Evolutionary conservation across 345 rosid species (phyloP), one percentile per base, ranked within the genome.

Genomic region (Lumnitzera racemosa): DNA sequence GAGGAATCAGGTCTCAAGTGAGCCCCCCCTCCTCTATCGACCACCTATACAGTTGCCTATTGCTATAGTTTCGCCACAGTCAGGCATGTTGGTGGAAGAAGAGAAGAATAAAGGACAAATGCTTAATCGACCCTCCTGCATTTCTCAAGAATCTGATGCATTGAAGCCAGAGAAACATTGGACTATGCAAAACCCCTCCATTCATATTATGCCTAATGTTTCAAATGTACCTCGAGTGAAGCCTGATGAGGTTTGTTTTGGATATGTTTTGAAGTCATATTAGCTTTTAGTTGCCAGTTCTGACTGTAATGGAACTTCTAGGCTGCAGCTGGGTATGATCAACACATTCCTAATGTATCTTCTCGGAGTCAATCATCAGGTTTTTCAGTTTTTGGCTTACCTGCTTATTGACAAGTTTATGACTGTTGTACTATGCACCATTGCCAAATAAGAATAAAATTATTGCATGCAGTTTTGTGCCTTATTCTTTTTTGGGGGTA

Each of bases 61-160:
- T 10, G 66, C 74, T 47, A 64, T 78, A 53, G 27, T 60, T 56
- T 79, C 72, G 60, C 74, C 80, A 58, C 90, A 77, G 24, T 94
- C 94, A 67, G 87, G 87, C 59, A 78, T 90, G 86, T 65, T 81
- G 74, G 80, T 74, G 64, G 98, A 87, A 67, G 98, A 88, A 66
- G 84, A 83, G 55, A 56, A 36, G 11, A 69, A 55, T 51, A 74
- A 62, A 70, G 74, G 46, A 53, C 65, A 59, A 58, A 47, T 61
- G 62, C 69, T 47, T 55, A 69, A 43, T 72, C 76, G 56, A 62
- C 58, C 78, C 54, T 66, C 77, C 24, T 72, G 52, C 25, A 46
- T 56, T 36, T 48, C 47, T 25, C 81, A 48, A 67, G 95, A 87
- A 62, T 57, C 71, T 66, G 86, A 78, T 60, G 24, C 74, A 24